Conservation (phyloP, 768 basidiomycete species). For the Ramaria rubella region DNA sequence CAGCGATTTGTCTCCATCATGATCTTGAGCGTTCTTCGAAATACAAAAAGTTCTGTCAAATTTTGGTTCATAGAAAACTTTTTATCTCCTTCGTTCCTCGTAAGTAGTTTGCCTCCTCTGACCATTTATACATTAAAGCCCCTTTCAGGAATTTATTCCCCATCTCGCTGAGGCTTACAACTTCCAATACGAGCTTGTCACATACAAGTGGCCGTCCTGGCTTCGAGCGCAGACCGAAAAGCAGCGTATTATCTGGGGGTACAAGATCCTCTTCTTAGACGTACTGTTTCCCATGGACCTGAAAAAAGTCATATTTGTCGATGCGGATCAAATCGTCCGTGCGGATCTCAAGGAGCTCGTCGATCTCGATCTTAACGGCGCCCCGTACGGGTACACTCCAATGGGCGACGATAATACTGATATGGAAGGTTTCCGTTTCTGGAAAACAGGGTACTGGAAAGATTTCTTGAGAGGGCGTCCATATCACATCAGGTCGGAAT, state of each 20-base stretch:
- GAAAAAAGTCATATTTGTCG: slow-evolving; percentile 98
- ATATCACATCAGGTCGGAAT: slow-evolving; percentile 87
- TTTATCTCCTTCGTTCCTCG: slow-evolving; percentile 93
- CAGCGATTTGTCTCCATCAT: slow-evolving; percentile 97
- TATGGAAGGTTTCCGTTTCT: slow-evolving; percentile 98
- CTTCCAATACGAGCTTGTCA: slow-evolving; percentile 96
- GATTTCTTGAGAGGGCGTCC: slow-evolving; percentile 77
- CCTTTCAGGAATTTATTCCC: slow-evolving; percentile 81
- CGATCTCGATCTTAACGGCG: slow-evolving; percentile 87
- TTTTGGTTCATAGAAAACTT: slow-evolving; percentile 99
- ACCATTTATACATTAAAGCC: background rate
- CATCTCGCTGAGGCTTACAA: slow-evolving; percentile 85
- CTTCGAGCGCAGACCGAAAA: slow-evolving; percentile 95
- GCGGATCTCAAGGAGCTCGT: slow-evolving; percentile 93
- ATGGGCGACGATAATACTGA: slow-evolving; percentile 95
- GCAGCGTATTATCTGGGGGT: slow-evolving; percentile 98
- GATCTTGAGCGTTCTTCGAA: slow-evolving; percentile 92
- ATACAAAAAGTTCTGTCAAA: slow-evolving; percentile 92
- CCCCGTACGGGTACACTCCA: slow-evolving; percentile 92
- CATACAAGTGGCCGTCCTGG: slow-evolving; percentile 99
- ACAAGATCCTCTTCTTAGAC: slow-evolving; percentile 98
- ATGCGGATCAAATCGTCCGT: slow-evolving; percentile 95
- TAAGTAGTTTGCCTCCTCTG: slow-evolving; percentile 29
- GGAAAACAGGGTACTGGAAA: slow-evolving; percentile 96
- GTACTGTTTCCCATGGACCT: slow-evolving; percentile 98